Conservation (phyloP, 2,329 filamentous ascomycete species). For the Alternaria metachromatica region DNA sequence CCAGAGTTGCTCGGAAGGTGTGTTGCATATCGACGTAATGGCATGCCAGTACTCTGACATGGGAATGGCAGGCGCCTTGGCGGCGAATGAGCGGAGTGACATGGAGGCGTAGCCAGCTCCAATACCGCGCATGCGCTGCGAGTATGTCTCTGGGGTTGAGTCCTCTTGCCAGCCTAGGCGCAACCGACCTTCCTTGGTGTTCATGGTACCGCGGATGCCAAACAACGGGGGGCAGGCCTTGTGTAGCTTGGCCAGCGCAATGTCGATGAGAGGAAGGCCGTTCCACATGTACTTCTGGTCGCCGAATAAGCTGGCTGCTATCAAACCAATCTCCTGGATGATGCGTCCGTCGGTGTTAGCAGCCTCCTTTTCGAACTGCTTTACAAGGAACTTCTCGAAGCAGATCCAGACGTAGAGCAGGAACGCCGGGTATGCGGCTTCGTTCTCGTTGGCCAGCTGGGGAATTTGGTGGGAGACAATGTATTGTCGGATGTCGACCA, state of each 20-base stretch:
- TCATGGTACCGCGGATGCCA: conserved; percentile 78
- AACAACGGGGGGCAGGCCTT: conserved; percentile 84
- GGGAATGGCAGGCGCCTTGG: conserved; percentile 74
- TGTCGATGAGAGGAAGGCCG: conserved; percentile 74
- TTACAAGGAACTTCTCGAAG: conserved; percentile 75
- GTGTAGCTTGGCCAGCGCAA: conserved; percentile 86
- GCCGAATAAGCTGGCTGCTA: conserved; percentile 77
- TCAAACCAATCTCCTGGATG: conserved; percentile 80
- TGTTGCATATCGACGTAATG: conserved; percentile 77
- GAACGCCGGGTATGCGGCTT: conserved; percentile 53
- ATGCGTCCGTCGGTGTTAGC: conserved; percentile 46
- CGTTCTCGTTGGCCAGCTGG: conserved; percentile 32
- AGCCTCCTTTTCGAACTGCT: conserved; percentile 59
- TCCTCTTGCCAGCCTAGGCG: conserved; percentile 43
- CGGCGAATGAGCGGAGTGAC: conserved; percentile 72
- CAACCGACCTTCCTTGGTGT: conserved; percentile 57
- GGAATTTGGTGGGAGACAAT: conserved; percentile 44
- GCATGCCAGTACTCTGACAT: conserved; percentile 82
- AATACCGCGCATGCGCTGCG: conserved; percentile 82
- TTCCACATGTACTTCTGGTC: conserved; percentile 70
- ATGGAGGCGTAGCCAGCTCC: conserved; percentile 85
- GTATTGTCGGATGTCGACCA: conserved; percentile 46
- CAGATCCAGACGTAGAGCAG: conserved; percentile 76
- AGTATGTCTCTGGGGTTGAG: conserved; percentile 69
- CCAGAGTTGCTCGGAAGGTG: conserved; percentile 62